Base-by-base conservation (phyloP, 208 protist species). In the Angomonas desouzai region DNA sequence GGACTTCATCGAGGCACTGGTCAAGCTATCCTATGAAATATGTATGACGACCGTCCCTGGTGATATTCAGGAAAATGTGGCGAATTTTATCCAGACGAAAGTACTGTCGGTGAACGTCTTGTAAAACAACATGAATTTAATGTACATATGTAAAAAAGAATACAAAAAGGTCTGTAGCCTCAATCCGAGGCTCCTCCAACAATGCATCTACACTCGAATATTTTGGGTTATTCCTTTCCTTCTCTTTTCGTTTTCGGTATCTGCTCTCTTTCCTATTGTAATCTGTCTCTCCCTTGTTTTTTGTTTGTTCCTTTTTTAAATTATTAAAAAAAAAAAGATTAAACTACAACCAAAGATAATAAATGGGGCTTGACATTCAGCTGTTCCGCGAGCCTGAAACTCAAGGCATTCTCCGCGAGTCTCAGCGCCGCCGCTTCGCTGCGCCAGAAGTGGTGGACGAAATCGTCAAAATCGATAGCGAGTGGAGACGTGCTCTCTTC, bases 331-430 rank as follows among this genome's bases (percentile, higher is more conserved):
- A 2, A 48, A 62, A 49, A 57, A 57, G 18, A n/a, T n/a, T n/a
- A n/a, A n/a, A n/a, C n/a, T 48, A 66, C 0, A 55, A 23, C 16
- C 3, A 2, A 53, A 20, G 1, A 48, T 60, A 36, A 10, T 25
- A 51, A 61, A 97, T 93, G 87, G 87, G 96, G 63, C 87, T 99
- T 34, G 98, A 99, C 77, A 98, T 99, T 68, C 76, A 91, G 36
- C 70, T 98, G 9, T 98, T 99, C 62, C 94, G 98, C 38, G 87
- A 96, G 32, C 85, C 97, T 25, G 95, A 92, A 34, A 91, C 96
- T 30, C 94, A 94, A 23, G 85, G 98, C 34, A 53, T 98, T 3
- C 81, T 99, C 48, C 87, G 92, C 38, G 93, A 99, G 82, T 98
- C 96, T 51, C 88, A 99, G 89, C 80, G 93, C 38, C 81, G 94